Base-by-base conservation (phyloP, 164 flowering plant genomes). In the Tinospora cordifolia region DNA sequence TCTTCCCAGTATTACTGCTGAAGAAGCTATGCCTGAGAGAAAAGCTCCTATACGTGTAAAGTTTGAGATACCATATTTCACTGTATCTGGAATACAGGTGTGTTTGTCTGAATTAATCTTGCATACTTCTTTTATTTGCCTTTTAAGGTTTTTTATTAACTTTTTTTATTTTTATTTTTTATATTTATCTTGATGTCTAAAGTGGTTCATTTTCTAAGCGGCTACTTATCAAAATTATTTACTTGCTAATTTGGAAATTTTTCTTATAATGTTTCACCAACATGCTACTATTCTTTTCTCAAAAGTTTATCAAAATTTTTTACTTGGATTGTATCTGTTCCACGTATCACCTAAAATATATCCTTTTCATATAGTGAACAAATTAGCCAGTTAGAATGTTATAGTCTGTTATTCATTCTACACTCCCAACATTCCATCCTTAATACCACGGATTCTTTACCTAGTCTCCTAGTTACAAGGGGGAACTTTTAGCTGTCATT, bases 51-150 rank as follows among this genome's bases (percentile, higher is more conserved):
- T 94, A 57, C 90, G 93, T 59, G 97, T 94, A 79, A 92, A 94
- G 82, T 94, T 94, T 79, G 99, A 94, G 80, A 92, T 94, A 73
- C 99, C 99, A 57, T 94, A 94, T 79, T 94, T 94, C 75, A 92
- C 99, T 9, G 95, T 94, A 67, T 94, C 97, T 13, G 99, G 97
- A 68, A 94, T 94, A 71, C 98, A 94, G 97, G 99, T 94, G 81
- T 59, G 75, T 36, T 46, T 40, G 63, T 44, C 25, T 44, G 44
- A 57, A 72, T 64, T 24, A n/a, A 7, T n/a, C 19, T 71, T 30
- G 36, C 36, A 1, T 63, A 10, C 49, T 66, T 58, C 13, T 14
- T 44, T 66, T 14, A 12, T 57, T 57, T n/a, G 46, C 51, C 26
- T 65, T 38, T 63, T 39, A 22, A 8, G 40, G 40, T 39, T 30